Evolutionary conservation across 2,329 filamentous ascomycete genomes (phyloP).

Genomic region (Ophiocordyceps camponoti-floridani): DNA sequence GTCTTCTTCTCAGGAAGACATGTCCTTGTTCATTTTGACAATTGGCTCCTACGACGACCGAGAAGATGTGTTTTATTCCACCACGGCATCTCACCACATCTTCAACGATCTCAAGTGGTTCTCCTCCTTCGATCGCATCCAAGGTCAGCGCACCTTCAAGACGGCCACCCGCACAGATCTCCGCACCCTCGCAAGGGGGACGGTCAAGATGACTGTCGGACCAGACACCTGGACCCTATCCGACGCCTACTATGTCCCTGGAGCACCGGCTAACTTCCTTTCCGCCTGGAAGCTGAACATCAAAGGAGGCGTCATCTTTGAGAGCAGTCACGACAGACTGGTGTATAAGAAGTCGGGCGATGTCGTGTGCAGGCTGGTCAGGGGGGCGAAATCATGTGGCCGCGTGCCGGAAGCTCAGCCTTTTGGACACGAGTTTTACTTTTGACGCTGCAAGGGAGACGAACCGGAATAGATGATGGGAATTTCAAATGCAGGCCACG

Average conservation of each 20-base stretch:
- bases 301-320: not conserved
- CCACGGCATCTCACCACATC: not conserved
- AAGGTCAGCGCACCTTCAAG: not conserved
- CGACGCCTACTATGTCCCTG: not conserved
- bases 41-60: not conserved
- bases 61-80: not conserved
- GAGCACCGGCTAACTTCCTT: not conserved
- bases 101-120: not conserved
- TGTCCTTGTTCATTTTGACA: not conserved
- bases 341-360: not conserved
- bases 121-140: not conserved
- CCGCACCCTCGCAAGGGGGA: not conserved
- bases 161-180: not conserved
- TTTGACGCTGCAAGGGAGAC: too few relatives aligned
- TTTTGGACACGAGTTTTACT: too few relatives aligned
- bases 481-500: not conserved
- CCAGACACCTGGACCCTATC: not conserved
- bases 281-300: too few relatives aligned
- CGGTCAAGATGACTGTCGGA: not conserved
- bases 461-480: not conserved
- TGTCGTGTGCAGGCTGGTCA: not conserved
- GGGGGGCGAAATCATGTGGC: too few relatives aligned
- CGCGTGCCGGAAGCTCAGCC: too few relatives aligned
- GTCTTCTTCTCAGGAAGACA: too few relatives aligned
- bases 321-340: not conserved